These are phyloP conservation scores for Colletotrichum graminicola DNA, from an alignment of 2,329 filamentous ascomycete genomes.

Conservation along the genomic window DNA sequence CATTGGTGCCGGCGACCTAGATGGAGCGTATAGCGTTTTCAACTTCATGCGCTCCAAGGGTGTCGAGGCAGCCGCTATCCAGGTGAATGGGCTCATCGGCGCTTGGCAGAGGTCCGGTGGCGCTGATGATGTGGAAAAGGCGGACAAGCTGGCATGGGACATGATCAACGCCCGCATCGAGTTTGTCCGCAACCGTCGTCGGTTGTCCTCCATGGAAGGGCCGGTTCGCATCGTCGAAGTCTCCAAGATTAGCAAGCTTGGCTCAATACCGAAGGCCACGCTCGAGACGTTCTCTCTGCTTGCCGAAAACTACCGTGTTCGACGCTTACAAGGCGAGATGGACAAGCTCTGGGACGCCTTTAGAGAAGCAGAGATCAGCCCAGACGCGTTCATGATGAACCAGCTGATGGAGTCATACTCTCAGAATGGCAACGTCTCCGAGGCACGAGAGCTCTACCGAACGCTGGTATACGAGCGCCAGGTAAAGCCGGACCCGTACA, in stretches of 20 bases:
- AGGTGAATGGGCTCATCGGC: conserved; percentile 85
- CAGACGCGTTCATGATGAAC: conserved; percentile 83
- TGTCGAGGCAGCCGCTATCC: conserved; percentile 76
- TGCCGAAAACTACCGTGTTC: conserved; percentile 77
- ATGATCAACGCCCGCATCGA: conserved; percentile 80
- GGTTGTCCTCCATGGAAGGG: conserved; percentile 45
- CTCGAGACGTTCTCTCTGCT: conserved; percentile 84
- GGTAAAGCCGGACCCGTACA: conserved; percentile 74
- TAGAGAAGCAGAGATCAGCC: conserved; percentile 71
- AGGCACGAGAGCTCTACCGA: conserved; percentile 68
- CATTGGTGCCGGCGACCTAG: conserved; percentile 77
- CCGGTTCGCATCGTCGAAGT: conserved; percentile 47
- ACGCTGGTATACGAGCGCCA: conserved; percentile 62
- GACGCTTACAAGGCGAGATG: conserved; percentile 69
- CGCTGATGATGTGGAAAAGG: conserved; percentile 66
- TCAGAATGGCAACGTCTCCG: conserved; percentile 66
- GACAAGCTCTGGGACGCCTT: conserved; percentile 73
- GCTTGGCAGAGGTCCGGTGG: conserved; percentile 78
- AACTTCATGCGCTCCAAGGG: conserved; percentile 79
- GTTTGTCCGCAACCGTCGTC: conserved; percentile 66
- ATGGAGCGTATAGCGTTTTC: conserved; percentile 79
- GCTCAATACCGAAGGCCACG: conserved; percentile 68
- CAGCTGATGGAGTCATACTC: conserved; percentile 78
- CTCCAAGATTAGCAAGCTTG: conserved; percentile 22
- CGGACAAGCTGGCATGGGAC: conserved; percentile 77